Evolutionary conservation across 1,139 yeast genomes (phyloP).

Genomic region (Yamadazyma mexicana): DNA sequence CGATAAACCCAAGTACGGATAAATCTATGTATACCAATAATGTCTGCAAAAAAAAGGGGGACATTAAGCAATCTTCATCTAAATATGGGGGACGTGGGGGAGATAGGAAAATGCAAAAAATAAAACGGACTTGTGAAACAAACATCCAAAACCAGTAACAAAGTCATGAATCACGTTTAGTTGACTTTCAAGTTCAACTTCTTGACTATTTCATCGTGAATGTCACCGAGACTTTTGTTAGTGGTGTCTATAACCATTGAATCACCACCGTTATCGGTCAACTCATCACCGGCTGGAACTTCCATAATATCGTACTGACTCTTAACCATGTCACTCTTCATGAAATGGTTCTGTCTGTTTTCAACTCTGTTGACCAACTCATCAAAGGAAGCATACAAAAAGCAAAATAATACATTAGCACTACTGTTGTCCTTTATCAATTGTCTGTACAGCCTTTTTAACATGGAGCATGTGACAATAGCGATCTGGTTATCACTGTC

Average conservation of each 20-base stretch:
- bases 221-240: slow-evolving; percentile 37
- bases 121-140: no score
- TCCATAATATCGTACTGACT: slow-evolving; percentile 78
- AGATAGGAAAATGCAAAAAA: background rate
- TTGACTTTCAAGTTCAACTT: slow-evolving; percentile 4
- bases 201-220: slow-evolving; percentile 19
- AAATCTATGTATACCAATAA: no score
- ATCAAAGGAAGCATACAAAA: slow-evolving; percentile 64
- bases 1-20: no score
- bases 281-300: slow-evolving; percentile 53
- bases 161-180: background rate
- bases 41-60: no score
- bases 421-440: slow-evolving; percentile 33
- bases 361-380: slow-evolving; percentile 61
- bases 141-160: no score
- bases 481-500: slow-evolving; percentile 27
- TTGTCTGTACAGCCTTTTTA: slow-evolving; percentile 72
- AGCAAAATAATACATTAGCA: slow-evolving; percentile 55
- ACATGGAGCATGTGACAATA: slow-evolving; percentile 81
- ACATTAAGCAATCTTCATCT: no score
- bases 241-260: slow-evolving; percentile 40
- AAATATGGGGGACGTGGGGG: no score
- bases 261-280: slow-evolving; percentile 39
- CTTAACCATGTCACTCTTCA: slow-evolving; percentile 81
- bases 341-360: slow-evolving; percentile 70